Evolutionary conservation across 139 green algal species (phyloP).

Genomic region (Coelastrella sp.): DNA sequence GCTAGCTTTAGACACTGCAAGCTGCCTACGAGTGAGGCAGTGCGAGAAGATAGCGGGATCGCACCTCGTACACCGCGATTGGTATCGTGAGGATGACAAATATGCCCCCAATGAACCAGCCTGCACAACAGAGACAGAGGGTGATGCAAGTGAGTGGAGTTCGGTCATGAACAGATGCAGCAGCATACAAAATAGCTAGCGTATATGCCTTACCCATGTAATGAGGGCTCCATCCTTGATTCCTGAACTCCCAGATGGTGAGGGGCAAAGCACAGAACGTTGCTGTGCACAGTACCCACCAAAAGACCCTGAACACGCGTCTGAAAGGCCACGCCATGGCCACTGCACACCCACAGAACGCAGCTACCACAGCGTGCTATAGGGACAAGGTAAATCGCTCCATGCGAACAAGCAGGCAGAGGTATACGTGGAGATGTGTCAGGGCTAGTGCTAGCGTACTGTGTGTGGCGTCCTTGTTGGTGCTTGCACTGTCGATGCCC

Average conservation of each 20-base stretch:
- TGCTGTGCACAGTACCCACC: conserved; percentile 67
- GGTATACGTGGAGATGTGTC: no score
- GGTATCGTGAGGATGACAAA: conserved; percentile 93
- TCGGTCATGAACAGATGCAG: no score
- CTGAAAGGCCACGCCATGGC: conserved; percentile 29
- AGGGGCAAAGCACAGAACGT: conserved; percentile 80
- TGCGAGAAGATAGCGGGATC: not conserved
- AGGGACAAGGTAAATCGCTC: no score
- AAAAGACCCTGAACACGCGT: conserved; percentile 47
- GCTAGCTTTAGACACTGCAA: no score
- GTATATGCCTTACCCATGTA: conserved; percentile 56
- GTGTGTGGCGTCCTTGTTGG: no score
- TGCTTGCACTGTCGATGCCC: no score
- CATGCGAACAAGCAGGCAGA: no score
- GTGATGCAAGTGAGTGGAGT: no score
- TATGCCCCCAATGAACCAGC: conserved; percentile 92
- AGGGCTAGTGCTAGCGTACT: no score
- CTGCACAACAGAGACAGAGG: conserved; percentile 55
- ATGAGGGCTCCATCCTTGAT: conserved; percentile 68
- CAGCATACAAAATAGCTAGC: not conserved
- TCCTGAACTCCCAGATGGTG: conserved; percentile 86
- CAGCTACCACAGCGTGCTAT: no score
- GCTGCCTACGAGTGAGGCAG: no score
- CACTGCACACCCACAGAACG: no score
- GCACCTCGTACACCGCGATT: conserved; percentile 92